Percentiles rank a stretch among this genome's conserved stretches.
phyloP scores from a whole-genome alignment of 495 filamentous ascomycete species.

The Penicillium chermesinum region DNA sequence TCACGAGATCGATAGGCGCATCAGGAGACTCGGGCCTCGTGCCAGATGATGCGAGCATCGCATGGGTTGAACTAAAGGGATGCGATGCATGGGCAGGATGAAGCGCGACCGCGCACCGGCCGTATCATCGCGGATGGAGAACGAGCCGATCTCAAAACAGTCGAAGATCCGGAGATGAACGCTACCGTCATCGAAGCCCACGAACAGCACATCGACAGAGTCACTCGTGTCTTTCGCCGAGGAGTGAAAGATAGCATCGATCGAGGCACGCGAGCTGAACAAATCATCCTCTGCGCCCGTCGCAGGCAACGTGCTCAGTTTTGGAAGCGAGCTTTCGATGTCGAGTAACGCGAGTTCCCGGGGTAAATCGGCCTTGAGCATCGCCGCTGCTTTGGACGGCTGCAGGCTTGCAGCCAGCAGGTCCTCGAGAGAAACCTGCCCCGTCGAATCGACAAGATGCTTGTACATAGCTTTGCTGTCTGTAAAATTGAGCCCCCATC shows the following conservation, averaged over 20 bases:
- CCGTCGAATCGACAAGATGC: slow-evolving; percentile 37
- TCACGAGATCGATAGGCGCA: slow-evolving; percentile 54
- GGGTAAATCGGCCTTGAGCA: slow-evolving; percentile 61
- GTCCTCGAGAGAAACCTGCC: slow-evolving; percentile 39
- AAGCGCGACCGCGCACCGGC: slow-evolving; percentile 15
- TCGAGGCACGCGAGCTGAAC: slow-evolving; percentile 24
- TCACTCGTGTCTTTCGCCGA: slow-evolving; percentile 56
- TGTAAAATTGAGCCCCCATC: slow-evolving; percentile 68
- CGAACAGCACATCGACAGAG: slow-evolving; percentile 74
- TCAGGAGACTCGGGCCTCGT: slow-evolving; percentile 6
- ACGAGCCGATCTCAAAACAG: slow-evolving; percentile 76
- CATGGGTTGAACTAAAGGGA: slow-evolving; percentile 68
- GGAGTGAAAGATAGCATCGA: slow-evolving; percentile 28
- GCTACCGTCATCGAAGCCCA: slow-evolving; percentile 71
- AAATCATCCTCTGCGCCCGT: slow-evolving; percentile 36
- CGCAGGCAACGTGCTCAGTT: slow-evolving; percentile 67
- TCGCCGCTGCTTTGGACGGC: slow-evolving; percentile 32
- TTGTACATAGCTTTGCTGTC: slow-evolving; percentile 46
- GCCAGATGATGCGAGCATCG: slow-evolving; percentile 52
- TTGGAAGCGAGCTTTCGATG: slow-evolving; percentile 73
- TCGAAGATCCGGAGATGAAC: slow-evolving; percentile 85
- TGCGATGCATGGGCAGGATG: slow-evolving; percentile 61
- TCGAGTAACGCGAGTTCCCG: slow-evolving; percentile 73
- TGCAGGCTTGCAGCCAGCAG: slow-evolving; percentile 34
- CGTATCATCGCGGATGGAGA: slow-evolving; percentile 35